Evolutionary conservation across 306 rosid genomes (phyloP).

Genomic region (Pueraria montana): DNA sequence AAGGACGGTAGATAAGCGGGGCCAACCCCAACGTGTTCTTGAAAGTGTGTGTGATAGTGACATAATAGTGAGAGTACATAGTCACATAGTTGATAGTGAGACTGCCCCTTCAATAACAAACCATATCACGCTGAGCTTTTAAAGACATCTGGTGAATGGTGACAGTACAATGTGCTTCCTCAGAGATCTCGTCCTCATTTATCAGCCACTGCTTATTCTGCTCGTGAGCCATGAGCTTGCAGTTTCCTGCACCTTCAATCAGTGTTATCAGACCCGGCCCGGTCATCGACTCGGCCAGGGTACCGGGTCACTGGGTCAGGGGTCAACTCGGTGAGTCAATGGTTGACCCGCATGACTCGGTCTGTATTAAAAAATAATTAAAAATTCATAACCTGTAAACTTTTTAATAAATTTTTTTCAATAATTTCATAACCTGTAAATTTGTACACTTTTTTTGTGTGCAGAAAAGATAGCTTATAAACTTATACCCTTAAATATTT

Average conservation of each 20-base stretch:
- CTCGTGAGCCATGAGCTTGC: constrained; percentile 43
- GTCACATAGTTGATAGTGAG: constrained; percentile 30
- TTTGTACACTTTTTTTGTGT: no score
- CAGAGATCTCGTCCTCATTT: constrained; percentile 37
- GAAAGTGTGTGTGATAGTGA: constrained; percentile 37
- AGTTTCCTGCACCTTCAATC: constrained; percentile 3
- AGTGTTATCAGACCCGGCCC: no score
- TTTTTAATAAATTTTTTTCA: no score
- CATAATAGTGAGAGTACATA: constrained; percentile 16
- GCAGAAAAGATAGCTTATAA: no score
- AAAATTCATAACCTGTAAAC: no score
- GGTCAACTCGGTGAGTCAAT: no score
- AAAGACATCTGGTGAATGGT: constrained; percentile 46
- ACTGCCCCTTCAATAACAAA: constrained; percentile 41
- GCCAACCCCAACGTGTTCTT: constrained; percentile 31
- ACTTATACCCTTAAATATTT: no score
- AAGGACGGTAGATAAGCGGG: constrained; percentile 44
- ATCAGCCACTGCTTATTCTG: background rate
- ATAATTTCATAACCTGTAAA: no score
- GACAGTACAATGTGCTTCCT: constrained; percentile 42
- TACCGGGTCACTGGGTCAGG: no score
- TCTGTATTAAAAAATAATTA: no score
- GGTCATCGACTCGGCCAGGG: no score
- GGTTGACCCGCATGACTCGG: no score
- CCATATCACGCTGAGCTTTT: constrained; percentile 39